Percentiles rank a stretch among this genome's conserved stretches.
These are phyloP conservation scores for Stenocarpella maydis DNA, from an alignment of 2,329 filamentous ascomycete species.

Conservation along the genomic window DNA sequence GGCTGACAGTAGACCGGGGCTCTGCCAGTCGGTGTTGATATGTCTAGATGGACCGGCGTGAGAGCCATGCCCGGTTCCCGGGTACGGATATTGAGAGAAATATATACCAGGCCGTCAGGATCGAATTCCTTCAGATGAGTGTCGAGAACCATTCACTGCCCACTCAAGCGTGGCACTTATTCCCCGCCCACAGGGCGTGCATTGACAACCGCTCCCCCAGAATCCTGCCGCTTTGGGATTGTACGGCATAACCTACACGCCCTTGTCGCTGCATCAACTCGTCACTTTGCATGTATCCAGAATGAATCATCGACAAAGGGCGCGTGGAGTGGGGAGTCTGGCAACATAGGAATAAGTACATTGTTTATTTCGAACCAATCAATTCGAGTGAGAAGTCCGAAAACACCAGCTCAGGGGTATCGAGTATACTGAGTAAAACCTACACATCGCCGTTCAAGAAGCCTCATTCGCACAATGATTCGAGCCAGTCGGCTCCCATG, in stretches of 20 bases:
- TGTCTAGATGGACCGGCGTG: neutral
- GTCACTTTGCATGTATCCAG: neutral
- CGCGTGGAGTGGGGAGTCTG: neutral
- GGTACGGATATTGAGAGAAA: neutral
- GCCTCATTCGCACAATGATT: neutral
- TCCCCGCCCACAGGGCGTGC: constrained; percentile 19
- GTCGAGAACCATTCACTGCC: neutral
- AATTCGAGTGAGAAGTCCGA: constrained; percentile 11
- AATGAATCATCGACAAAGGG: neutral
- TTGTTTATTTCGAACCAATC: constrained; percentile 8
- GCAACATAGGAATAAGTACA: neutral
- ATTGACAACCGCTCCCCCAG: constrained; percentile 6
- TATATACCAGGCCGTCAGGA: neutral
- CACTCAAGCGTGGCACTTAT: neutral
- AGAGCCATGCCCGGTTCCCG: no score
- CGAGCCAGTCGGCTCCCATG: neutral
- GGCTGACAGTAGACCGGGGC: neutral
- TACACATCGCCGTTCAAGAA: constrained; percentile 27
- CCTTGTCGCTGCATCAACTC: neutral
- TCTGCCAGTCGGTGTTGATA: neutral
- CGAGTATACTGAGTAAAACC: constrained; percentile 35
- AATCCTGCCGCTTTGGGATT: constrained; percentile 12
- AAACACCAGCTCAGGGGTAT: constrained; percentile 31
- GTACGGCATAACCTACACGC: neutral
- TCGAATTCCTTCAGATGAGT: neutral